These are phyloP conservation scores for Sphagnurus paluster DNA, from an alignment of 1,284 basidiomycete genomes.

Conservation along the genomic window DNA sequence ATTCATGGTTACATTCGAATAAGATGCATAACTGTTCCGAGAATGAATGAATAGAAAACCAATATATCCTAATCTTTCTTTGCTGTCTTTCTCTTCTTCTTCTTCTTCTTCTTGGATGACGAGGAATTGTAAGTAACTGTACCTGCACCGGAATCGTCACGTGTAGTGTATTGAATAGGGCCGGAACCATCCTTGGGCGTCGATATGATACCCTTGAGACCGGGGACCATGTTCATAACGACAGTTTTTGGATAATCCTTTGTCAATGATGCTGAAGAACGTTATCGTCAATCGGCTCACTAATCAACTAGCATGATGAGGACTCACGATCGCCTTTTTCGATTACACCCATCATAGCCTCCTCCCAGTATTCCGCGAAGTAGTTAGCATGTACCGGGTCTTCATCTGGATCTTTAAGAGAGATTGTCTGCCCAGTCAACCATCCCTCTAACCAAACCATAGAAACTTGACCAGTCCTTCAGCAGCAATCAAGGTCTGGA, in stretches of 20 bases:
- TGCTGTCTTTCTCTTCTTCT: too few species aligned
- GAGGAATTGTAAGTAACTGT: too few species aligned
- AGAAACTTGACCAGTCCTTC: constrained; percentile 27
- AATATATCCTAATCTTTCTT: too few species aligned
- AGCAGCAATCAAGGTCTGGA: constrained; percentile 30
- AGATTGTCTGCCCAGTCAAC: constrained; percentile 1
- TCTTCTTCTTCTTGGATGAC: too few species aligned
- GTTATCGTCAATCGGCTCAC: neutral
- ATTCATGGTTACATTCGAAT: too few species aligned
- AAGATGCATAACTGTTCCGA: too few species aligned
- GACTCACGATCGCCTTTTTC: constrained; percentile 16
- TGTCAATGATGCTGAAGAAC: constrained; percentile 4
- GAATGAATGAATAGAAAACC: too few species aligned
- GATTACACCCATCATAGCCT: constrained; percentile 21
- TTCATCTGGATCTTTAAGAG: neutral
- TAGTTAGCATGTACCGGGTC: constrained; percentile 5
- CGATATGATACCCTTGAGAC: constrained; percentile 3
- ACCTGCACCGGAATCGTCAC: too few species aligned
- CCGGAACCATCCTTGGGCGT: neutral
- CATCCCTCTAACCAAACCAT: constrained; percentile 21
- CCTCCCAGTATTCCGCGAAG: constrained; percentile 23
- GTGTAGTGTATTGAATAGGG: neutral
- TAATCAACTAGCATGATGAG: neutral
- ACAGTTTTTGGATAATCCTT: constrained; percentile 7
- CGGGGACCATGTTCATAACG: constrained; percentile 4